A percentile compares a stretch with the other conserved stretches of the same genome.
These are phyloP conservation scores for Fusarium lateritium DNA, from an alignment of 2,329 filamentous ascomycete genomes.

Conservation along the genomic window DNA sequence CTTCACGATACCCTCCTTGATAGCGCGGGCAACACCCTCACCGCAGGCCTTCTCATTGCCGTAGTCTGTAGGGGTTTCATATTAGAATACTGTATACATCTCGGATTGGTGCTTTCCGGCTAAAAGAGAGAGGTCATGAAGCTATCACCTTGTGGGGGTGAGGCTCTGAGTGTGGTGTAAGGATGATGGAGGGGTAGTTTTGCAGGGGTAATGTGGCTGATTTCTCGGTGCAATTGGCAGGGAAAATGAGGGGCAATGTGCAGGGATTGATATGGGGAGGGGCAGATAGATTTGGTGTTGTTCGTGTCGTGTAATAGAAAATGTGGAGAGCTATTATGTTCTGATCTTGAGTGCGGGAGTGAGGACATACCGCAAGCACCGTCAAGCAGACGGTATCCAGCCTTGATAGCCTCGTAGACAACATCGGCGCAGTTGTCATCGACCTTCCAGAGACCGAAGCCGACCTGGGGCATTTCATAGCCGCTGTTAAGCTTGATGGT, in stretches of 20 bases:
- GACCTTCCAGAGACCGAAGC: conserved; percentile 89
- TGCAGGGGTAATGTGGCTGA: conserved; percentile 48
- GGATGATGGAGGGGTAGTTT: conserved; percentile 41
- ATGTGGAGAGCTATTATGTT: conserved; percentile 13
- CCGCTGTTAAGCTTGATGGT: conserved; percentile 76
- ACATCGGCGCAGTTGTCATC: conserved; percentile 81
- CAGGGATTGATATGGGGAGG: conserved; percentile 34
- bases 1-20: conserved; percentile 85
- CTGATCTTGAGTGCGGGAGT: conserved; percentile 8
- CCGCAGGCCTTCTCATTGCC: conserved; percentile 86
- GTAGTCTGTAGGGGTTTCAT: conserved; percentile 72
- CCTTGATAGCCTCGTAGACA: conserved; percentile 82
- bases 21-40: conserved; percentile 82
- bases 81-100: conserved; percentile 16
- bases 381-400: conserved; percentile 72
- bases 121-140: conserved; percentile 34
- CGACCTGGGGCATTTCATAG: conserved; percentile 80
- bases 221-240: conserved; percentile 45
- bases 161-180: conserved; percentile 20
- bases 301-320: conserved; percentile 12
- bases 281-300: conserved; percentile 16
- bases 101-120: conserved; percentile 1
- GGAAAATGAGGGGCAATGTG: conserved; percentile 26
- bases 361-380: conserved; percentile 69
- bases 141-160: conserved; percentile 34